Evolutionary conservation across 768 basidiomycete genomes (phyloP).

Genomic region (Panellus pusillus): DNA sequence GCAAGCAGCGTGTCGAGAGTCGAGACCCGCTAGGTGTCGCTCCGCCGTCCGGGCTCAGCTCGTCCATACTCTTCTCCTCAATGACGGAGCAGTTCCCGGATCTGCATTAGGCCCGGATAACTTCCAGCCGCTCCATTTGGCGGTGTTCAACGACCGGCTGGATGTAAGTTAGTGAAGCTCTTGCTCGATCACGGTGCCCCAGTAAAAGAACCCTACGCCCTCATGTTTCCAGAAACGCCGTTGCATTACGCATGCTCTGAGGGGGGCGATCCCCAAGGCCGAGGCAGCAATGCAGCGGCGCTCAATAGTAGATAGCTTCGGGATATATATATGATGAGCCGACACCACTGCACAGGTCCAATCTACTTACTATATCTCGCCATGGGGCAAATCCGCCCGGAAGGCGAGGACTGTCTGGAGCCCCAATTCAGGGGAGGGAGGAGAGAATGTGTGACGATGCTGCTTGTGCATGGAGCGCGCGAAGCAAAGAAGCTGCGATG

Average conservation of each 20-base stretch:
- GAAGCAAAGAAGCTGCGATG: neutral
- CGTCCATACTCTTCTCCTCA: slow-evolving; percentile 11
- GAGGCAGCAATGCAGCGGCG: neutral
- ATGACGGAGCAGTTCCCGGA: neutral
- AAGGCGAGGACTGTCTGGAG: neutral
- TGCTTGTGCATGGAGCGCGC: slow-evolving; percentile 5
- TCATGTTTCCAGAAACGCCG: neutral
- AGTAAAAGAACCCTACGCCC: neutral
- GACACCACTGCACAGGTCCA: neutral
- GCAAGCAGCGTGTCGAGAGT: too few species aligned
- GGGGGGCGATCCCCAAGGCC: too few species aligned
- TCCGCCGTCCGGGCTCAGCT: too few species aligned
- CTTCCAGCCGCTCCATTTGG: slow-evolving; percentile 5
- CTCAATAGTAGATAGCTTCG: neutral
- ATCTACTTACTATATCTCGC: neutral
- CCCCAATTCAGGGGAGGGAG: neutral
- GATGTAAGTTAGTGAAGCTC: neutral
- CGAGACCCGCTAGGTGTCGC: too few species aligned
- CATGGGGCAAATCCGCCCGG: neutral
- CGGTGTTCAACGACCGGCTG: neutral
- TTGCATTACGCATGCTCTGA: slow-evolving; percentile 8
- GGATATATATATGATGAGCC: neutral
- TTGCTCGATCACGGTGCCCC: slow-evolving; percentile 9
- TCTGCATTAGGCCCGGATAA: neutral
- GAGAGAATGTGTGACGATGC: neutral